These are phyloP conservation scores for Eucalyptus melliodora DNA, from an alignment of 345 rosid genomes.

Conservation along the genomic window DNA sequence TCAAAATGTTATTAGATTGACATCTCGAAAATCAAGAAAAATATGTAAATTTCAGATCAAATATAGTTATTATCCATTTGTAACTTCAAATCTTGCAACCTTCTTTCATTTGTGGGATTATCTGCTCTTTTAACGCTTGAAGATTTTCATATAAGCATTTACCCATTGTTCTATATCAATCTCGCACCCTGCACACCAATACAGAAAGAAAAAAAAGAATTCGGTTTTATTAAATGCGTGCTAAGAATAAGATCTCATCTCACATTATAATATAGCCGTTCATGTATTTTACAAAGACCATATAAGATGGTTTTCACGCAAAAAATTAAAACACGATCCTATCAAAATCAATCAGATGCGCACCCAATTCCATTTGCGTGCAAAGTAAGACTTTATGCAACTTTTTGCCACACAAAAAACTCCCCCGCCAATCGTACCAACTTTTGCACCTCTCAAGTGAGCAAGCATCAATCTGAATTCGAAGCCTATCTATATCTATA, in stretches of 20 bases:
- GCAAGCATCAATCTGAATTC: neutral
- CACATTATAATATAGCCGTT: neutral
- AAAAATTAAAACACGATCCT: neutral
- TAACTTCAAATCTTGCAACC: too few relatives aligned
- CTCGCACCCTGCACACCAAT: too few relatives aligned
- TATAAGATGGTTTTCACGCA: neutral
- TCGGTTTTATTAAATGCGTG: neutral
- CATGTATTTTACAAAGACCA: neutral
- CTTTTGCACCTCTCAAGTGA: neutral
- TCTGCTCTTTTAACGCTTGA: accelerated
- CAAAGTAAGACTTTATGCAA: neutral
- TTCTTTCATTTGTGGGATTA: too few relatives aligned
- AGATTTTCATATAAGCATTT: too few relatives aligned
- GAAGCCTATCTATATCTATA: neutral
- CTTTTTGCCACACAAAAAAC: neutral
- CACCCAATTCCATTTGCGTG: neutral
- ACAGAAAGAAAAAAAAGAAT: neutral
- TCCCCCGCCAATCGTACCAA: neutral
- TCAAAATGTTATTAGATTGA: too few relatives aligned
- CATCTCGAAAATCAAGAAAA: too few relatives aligned
- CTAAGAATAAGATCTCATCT: neutral
- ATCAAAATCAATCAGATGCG: neutral
- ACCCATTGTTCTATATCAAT: too few relatives aligned
- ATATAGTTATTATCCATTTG: too few relatives aligned
- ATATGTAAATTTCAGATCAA: too few relatives aligned